Evolutionary conservation across 345 rosid genomes (phyloP).

Genomic region (Garcia nutans): DNA sequence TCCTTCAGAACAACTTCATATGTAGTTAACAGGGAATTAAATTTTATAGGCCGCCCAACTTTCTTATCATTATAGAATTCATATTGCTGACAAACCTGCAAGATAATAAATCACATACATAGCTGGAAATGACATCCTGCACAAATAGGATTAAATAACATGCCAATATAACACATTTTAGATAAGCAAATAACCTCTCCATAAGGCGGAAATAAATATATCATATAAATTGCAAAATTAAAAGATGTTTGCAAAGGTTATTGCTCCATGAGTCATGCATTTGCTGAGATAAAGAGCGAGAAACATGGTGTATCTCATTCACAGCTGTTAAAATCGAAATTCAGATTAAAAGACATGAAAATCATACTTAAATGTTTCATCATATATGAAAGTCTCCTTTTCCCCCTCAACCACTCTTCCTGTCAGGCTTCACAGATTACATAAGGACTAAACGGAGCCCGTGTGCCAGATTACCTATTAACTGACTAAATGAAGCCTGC

Average conservation of each 20-base stretch:
- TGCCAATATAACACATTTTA: background rate
- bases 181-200: background rate
- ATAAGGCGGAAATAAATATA: background rate
- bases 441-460: no score
- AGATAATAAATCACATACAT: background rate
- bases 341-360: no score
- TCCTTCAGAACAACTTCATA: slow-evolving; percentile 98
- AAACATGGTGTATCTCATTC: no score
- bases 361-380: no score
- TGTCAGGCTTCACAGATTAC: no score
- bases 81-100: slow-evolving; percentile 93
- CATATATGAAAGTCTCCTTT: no score
- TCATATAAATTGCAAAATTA: no score
- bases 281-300: background rate
- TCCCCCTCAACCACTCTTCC: no score
- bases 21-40: slow-evolving; percentile 82
- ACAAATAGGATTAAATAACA: no score
- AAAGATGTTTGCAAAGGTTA: background rate
- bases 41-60: slow-evolving; percentile 81
- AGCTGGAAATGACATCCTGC: background rate
- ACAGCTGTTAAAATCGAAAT: no score
- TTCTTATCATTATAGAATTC: slow-evolving; percentile 90
- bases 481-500: no score
- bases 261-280: background rate
- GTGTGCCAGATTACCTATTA: no score